Evolutionary conservation across 2,329 filamentous ascomycete genomes (phyloP).

Genomic region (Botrytis sinoallii): DNA sequence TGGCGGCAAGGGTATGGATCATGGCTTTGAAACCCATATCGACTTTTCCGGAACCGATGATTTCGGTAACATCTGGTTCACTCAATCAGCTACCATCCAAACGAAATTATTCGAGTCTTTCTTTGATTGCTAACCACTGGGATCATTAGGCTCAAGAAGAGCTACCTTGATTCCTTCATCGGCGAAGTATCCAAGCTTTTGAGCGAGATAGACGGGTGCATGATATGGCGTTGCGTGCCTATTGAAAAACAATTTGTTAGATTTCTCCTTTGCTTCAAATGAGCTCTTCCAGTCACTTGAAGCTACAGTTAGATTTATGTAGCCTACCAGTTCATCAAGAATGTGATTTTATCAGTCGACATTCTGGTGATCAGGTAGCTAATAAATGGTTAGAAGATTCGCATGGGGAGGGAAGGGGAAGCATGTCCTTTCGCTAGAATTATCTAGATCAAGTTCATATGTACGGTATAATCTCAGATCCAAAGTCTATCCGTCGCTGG

Average conservation of each 20-base stretch:
- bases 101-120: not conserved
- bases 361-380: constrained; percentile 43
- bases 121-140: constrained; percentile 53
- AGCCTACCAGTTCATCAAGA: constrained; percentile 75
- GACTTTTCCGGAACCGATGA: constrained; percentile 72
- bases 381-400: constrained; percentile 45
- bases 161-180: constrained; percentile 76
- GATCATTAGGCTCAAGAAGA: constrained; percentile 74
- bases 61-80: constrained; percentile 70
- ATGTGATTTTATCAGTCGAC: constrained; percentile 82
- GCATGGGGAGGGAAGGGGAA: constrained; percentile 44
- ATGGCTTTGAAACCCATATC: constrained; percentile 81
- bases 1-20: constrained; percentile 78
- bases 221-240: constrained; percentile 84
- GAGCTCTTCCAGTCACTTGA: not conserved
- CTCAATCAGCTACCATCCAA: not conserved
- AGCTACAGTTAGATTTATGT: not conserved
- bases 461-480: constrained; percentile 73
- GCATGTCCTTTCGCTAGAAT: constrained; percentile 87
- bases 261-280: constrained; percentile 24
- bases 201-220: constrained; percentile 72
- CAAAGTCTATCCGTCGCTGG: constrained; percentile 32
- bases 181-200: constrained; percentile 71
- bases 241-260: constrained; percentile 31
- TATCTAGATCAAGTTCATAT: constrained; percentile 78